These are phyloP conservation scores for Aspergillus brunneoviolaceus DNA, from an alignment of 2,329 filamentous ascomycete species.

Conservation along the genomic window DNA sequence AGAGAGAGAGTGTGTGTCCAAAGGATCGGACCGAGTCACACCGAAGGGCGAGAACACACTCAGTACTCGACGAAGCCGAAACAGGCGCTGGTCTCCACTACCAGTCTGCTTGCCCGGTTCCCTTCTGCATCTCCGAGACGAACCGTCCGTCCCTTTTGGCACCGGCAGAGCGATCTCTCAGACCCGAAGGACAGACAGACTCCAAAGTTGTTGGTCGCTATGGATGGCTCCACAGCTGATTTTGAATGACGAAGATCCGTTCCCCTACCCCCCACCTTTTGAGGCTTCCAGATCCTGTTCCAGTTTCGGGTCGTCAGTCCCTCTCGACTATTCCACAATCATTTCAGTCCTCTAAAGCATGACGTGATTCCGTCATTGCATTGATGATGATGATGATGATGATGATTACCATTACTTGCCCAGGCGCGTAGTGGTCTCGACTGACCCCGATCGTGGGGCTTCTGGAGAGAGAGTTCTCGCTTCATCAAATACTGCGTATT, in stretches of 20 bases:
- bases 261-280: constrained; percentile 10
- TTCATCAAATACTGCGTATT: no score
- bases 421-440: constrained; percentile 5
- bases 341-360: background rate
- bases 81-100: background rate
- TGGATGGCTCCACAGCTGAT: background rate
- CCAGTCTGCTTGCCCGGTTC: no score
- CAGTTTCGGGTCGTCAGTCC: constrained; percentile 4
- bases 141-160: background rate
- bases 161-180: background rate
- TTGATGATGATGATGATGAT: background rate
- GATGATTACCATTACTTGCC: background rate
- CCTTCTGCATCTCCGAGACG: background rate
- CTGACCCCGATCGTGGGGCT: background rate
- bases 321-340: background rate
- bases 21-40: background rate
- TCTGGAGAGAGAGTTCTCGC: background rate
- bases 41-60: background rate
- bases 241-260: constrained; percentile 9
- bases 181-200: background rate
- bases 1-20: background rate
- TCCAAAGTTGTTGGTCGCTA: background rate
- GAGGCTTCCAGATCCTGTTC: constrained; percentile 11
- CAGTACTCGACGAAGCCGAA: background rate
- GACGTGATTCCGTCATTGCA: constrained; percentile 11